Evolutionary conservation across 257 asterid species (phyloP), one percentile per base, ranked within the genome.

Genomic region (Nicotiana attenuata): DNA sequence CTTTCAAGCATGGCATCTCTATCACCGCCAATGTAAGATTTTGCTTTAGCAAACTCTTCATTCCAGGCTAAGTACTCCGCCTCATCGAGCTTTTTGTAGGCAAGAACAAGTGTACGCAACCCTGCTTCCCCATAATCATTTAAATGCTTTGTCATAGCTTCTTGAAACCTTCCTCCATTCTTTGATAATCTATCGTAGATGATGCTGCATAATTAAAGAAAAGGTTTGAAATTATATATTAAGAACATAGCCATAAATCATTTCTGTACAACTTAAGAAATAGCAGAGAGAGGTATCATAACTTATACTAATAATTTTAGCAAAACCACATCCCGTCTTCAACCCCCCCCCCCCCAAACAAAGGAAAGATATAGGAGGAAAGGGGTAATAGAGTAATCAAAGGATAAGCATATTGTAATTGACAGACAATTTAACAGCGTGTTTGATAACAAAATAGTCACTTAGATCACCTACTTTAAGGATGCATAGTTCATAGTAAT

Each of bases 121-220:
- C 98, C 99, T 65, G 90, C 93, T 87, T 96, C 99, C 73, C 98
- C 99, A 81, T 93, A 96, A 26, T 96, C 99, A 65, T 89, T 94
- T 89, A 96, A 90, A 87, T 94, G 98, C 83, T 78, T 92, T 78
- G 90, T 90, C 81, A 97, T 96, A 81, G 90, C 88, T 85, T 96
- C 95, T 84, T 88, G 82, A 61, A 92, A 93, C 86, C 76, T 87
- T 68, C 89, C 88, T 77, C 99, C 99, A 24, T 87, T 78, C 81
- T 83, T 91, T 57, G 98, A 84, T 85, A 96, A 85, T 84, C 99
- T 90, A 50, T 96, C 99, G 81, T 92, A 93, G 85, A 96, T 92
- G 88, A 94, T 94, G 96, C 99, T 96, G 97, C 78, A 83, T 77
- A 78, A 13, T 75, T 38, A 82, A 52, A 86, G 64, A 76, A 86